phyloP scores from a whole-genome alignment of 345 rosid genomes.

The Dimocarpus longan region DNA sequence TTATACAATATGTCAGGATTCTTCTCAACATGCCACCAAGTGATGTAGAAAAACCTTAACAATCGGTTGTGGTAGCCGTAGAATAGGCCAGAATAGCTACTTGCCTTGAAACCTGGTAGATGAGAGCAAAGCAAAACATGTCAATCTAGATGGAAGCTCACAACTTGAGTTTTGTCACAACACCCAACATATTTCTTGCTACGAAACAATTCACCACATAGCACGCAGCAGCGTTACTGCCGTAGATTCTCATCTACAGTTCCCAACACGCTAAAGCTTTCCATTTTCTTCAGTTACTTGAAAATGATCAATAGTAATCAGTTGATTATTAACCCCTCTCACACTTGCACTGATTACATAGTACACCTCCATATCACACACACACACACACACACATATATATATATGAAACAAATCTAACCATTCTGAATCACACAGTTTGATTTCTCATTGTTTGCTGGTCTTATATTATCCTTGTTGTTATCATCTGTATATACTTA shows the following conservation, averaged over 20 bases:
- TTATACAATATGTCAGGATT: background rate
- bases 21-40: background rate
- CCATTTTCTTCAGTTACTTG: background rate
- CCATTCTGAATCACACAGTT: too few relatives aligned
- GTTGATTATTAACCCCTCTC: background rate
- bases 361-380: too few relatives aligned
- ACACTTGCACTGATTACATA: background rate
- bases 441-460: background rate
- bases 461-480: too few relatives aligned
- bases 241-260: too few relatives aligned
- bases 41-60: background rate
- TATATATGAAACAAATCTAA: too few relatives aligned
- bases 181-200: background rate
- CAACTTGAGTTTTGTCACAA: too few relatives aligned
- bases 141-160: too few relatives aligned
- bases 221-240: background rate
- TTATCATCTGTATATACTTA: background rate
- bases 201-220: background rate
- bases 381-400: too few relatives aligned
- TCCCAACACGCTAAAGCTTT: background rate
- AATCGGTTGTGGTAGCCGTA: too few relatives aligned
- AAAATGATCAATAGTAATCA: background rate
- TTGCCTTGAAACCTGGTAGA: too few relatives aligned
- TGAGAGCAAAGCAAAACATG: too few relatives aligned
- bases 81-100: background rate